Percentiles rank a stretch among this genome's conserved stretches.
Conservation (phyloP, 352 stramenopile genomes). For the Halophytophthora polymorphica region DNA sequence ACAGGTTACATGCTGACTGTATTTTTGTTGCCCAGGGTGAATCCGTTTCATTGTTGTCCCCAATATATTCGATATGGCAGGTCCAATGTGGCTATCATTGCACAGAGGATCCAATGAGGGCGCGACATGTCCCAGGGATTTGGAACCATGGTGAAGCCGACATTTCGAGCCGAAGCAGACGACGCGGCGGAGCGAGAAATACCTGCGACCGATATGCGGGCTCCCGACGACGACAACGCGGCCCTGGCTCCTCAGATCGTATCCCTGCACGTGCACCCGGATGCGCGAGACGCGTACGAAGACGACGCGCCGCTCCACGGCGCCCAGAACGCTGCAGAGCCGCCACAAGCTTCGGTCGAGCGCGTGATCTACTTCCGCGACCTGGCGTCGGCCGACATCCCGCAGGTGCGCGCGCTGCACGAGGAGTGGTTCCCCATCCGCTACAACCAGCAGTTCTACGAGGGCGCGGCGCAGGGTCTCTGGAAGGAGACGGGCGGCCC, state of each 20-base stretch:
- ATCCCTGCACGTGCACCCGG: constrained; percentile 18
- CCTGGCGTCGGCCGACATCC: constrained; percentile 81
- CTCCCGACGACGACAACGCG: constrained; percentile 4
- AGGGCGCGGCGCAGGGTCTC: constrained; percentile 78
- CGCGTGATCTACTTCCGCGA: constrained; percentile 67
- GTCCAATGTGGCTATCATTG: too few species aligned
- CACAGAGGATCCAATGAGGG: neutral
- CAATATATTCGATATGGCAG: too few species aligned
- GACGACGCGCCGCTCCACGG: constrained; percentile 5
- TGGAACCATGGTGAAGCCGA: neutral
- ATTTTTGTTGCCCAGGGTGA: neutral
- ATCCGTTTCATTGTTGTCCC: neutral
- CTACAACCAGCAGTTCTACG: constrained; percentile 96
- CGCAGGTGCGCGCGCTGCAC: constrained; percentile 90
- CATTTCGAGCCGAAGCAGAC: neutral
- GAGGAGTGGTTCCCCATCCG: constrained; percentile 97
- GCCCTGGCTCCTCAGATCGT: constrained; percentile 16
- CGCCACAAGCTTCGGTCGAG: constrained; percentile 14
- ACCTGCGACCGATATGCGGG: constrained; percentile 10
- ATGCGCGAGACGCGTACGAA: constrained; percentile 5
- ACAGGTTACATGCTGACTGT: neutral
- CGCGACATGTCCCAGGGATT: neutral
- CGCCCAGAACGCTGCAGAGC: neutral
- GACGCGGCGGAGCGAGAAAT: neutral
- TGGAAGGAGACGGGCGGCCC: constrained; percentile 87